These are phyloP conservation scores for Myotisia sp. DNA, from an alignment of 2,329 filamentous ascomycete genomes.

Conservation along the genomic window DNA sequence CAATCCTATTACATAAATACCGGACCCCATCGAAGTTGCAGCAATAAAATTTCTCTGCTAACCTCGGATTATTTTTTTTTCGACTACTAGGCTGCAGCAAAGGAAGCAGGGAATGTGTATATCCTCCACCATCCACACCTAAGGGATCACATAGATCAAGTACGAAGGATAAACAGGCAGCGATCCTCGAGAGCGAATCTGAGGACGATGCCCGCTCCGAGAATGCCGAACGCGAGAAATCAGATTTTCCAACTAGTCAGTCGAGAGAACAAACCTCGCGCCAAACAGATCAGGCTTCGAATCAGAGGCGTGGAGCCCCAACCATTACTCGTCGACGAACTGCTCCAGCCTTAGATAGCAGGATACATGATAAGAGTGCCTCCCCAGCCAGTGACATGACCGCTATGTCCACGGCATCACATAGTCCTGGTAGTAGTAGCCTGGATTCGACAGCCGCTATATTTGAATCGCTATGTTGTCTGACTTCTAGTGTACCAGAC, in stretches of 20 bases:
- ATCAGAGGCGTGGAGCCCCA: background rate
- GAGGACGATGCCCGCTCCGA: constrained; percentile 29
- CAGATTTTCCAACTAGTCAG: too few species aligned
- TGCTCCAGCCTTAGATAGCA: background rate
- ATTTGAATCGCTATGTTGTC: constrained; percentile 12
- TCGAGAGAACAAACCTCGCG: background rate
- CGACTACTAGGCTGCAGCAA: constrained; percentile 60
- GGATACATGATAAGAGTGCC: constrained; percentile 29
- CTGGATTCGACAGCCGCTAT: constrained; percentile 3
- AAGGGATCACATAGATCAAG: constrained; percentile 29
- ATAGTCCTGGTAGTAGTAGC: constrained; percentile 18
- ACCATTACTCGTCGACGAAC: background rate
- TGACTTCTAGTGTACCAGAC: constrained; percentile 16
- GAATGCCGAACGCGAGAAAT: too few species aligned
- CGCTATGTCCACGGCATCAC: constrained; percentile 21
- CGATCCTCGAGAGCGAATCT: constrained; percentile 35
- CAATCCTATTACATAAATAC: too few species aligned
- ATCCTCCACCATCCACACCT: constrained; percentile 51
- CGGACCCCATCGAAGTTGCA: too few species aligned
- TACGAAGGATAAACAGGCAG: constrained; percentile 29
- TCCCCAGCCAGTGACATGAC: constrained; percentile 41
- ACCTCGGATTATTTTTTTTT: constrained; percentile 4
- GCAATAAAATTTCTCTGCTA: constrained; percentile 1
- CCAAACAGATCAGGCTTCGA: background rate
- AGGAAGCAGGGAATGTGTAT: constrained; percentile 77